phyloP scores from a whole-genome alignment of 768 basidiomycete species.

The Kwoniella sp. region DNA sequence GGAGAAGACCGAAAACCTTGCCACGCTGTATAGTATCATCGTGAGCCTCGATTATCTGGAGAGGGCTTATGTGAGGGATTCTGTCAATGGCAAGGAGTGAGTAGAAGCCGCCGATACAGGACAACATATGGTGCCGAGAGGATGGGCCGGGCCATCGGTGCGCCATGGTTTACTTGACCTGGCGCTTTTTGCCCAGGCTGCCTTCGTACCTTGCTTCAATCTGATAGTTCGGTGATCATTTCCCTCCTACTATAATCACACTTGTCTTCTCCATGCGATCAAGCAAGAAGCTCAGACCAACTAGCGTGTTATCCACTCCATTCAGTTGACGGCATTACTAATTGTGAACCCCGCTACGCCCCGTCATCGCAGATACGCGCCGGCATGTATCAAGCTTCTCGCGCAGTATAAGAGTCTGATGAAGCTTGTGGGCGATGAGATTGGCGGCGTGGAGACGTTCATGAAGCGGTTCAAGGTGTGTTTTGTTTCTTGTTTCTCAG shows the following conservation, averaged over 20 bases:
- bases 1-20: slow-evolving; percentile 81
- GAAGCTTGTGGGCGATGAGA: slow-evolving; percentile 84
- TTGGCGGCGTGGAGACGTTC: slow-evolving; percentile 72
- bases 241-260: neutral
- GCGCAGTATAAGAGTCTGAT: slow-evolving; percentile 97
- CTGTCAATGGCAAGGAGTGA: slow-evolving; percentile 85
- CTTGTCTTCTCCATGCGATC: no score
- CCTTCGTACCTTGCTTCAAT: no score
- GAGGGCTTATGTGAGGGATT: slow-evolving; percentile 90
- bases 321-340: no score
- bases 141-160: neutral
- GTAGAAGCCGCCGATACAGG: slow-evolving; percentile 52
- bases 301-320: no score
- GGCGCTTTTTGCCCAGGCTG: no score
- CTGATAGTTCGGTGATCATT: no score
- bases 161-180: no score
- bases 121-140: neutral
- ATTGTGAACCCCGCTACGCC: neutral
- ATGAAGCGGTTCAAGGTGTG: slow-evolving; percentile 83
- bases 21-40: slow-evolving; percentile 88
- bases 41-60: slow-evolving; percentile 92
- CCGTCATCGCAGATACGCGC: slow-evolving; percentile 76
- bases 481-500: no score
- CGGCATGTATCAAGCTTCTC: slow-evolving; percentile 88
- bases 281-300: no score